These are phyloP conservation scores for Colletotrichum cuscutae DNA, from an alignment of 2,329 filamentous ascomycete genomes.

Conservation along the genomic window DNA sequence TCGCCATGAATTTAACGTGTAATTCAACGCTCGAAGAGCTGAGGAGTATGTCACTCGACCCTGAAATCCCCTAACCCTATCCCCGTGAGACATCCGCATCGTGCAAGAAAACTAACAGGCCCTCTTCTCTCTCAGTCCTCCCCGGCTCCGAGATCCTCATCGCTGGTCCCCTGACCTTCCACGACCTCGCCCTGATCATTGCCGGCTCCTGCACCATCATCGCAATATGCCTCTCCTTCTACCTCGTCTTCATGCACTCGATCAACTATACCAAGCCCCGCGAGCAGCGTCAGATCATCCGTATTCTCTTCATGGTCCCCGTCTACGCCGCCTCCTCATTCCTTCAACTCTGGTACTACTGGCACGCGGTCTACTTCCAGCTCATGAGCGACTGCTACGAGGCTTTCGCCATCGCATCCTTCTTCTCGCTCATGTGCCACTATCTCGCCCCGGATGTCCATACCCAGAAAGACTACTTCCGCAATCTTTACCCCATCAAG, in stretches of 20 bases:
- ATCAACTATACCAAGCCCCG: conserved; percentile 68
- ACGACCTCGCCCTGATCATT: conserved; percentile 64
- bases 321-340: conserved; percentile 81
- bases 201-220: conserved; percentile 59
- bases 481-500: conserved; percentile 70
- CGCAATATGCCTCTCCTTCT: conserved; percentile 63
- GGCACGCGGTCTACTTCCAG: conserved; percentile 82
- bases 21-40: conserved; percentile 56
- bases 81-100: no score
- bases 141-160: conserved; percentile 58
- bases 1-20: conserved; percentile 50
- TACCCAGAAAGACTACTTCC: conserved; percentile 84
- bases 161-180: conserved; percentile 62
- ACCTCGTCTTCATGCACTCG: conserved; percentile 68
- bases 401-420: conserved; percentile 87
- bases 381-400: conserved; percentile 88
- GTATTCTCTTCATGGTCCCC: conserved; percentile 89
- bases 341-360: conserved; percentile 79
- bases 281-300: conserved; percentile 79
- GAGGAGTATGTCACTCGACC: conserved; percentile 47
- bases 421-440: conserved; percentile 85
- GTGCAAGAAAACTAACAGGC: conserved; percentile 2
- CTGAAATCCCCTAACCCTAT: no score
- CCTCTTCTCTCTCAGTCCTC: conserved; percentile 42
- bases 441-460: conserved; percentile 83